phyloP scores from a whole-genome alignment of 2,329 filamentous ascomycete genomes.

The Apiospora rasikravindrae region DNA sequence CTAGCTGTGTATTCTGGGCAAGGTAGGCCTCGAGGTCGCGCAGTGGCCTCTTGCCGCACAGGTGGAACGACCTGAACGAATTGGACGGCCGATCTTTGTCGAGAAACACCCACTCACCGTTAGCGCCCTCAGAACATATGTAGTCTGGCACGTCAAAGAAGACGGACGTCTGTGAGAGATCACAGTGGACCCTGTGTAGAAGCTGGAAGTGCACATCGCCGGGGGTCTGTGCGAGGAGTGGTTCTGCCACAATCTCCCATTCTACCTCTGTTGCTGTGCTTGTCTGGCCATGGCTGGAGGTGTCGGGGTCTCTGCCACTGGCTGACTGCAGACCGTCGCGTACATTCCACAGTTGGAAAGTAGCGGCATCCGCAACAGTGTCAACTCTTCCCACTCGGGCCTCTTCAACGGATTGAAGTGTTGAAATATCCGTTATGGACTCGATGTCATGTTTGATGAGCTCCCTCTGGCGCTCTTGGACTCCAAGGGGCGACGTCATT shows the following conservation, averaged over 20 bases:
- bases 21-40: neutral
- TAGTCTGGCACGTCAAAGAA: neutral
- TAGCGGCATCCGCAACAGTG: neutral
- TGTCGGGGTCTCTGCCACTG: neutral
- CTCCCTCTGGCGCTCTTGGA: neutral
- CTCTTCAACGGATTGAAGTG: neutral
- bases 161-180: neutral
- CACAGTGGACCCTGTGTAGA: neutral
- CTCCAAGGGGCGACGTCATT: neutral
- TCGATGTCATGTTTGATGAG: neutral
- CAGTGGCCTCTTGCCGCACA: neutral
- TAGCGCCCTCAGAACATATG: neutral
- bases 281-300: neutral
- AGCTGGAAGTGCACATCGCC: neutral
- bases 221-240: neutral
- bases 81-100: neutral
- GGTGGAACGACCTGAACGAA: neutral
- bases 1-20: neutral
- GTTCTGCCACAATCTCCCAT: neutral
- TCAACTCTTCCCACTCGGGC: neutral
- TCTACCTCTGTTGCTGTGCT: neutral
- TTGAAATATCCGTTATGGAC: neutral
- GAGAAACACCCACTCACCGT: neutral
- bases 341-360: neutral
- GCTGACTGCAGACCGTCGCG: neutral